These are phyloP conservation scores for Hanseniaspora taiwanica DNA, from an alignment of 805 yeast genomes.

Conservation along the genomic window DNA sequence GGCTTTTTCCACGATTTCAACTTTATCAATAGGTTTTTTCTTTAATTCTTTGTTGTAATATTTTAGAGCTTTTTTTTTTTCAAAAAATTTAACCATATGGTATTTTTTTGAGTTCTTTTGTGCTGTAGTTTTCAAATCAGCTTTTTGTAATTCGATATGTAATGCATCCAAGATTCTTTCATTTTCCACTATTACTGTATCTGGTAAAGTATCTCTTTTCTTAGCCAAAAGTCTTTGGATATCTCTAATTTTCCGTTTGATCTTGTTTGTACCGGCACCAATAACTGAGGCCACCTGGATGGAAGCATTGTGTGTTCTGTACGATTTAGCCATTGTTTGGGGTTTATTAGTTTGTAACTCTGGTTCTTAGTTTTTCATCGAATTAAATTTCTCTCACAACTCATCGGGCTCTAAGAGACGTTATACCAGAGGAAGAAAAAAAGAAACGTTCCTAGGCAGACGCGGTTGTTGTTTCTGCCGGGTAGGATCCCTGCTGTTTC, in stretches of 20 bases:
- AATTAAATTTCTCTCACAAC: too few relatives aligned
- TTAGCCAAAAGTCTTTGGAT: constrained; percentile 52
- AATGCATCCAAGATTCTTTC: constrained; percentile 65
- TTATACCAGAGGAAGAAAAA: too few relatives aligned
- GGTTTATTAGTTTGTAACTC: background rate
- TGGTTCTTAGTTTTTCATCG: too few relatives aligned
- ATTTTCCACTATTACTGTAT: constrained; percentile 51
- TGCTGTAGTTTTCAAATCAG: constrained; percentile 31
- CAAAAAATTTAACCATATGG: constrained; percentile 89
- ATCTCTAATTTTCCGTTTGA: constrained; percentile 80
- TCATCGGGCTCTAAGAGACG: too few relatives aligned
- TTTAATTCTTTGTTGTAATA: constrained; percentile 36
- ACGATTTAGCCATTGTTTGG: constrained; percentile 4
- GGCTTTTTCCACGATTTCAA: constrained; percentile 38
- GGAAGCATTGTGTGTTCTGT: constrained; percentile 8
- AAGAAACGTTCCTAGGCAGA: too few relatives aligned
- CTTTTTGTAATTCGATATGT: constrained; percentile 40
- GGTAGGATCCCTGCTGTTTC: too few relatives aligned
- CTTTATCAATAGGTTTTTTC: constrained; percentile 20
- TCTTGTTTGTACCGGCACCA: constrained; percentile 35
- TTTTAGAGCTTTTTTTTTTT: constrained; percentile 71
- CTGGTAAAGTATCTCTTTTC: constrained; percentile 44
- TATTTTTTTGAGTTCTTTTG: constrained; percentile 55
- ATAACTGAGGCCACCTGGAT: constrained; percentile 26
- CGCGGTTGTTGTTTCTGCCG: too few relatives aligned